Conservation (phyloP, 352 stramenopile species). For the Pythium aristosporum region DNA sequence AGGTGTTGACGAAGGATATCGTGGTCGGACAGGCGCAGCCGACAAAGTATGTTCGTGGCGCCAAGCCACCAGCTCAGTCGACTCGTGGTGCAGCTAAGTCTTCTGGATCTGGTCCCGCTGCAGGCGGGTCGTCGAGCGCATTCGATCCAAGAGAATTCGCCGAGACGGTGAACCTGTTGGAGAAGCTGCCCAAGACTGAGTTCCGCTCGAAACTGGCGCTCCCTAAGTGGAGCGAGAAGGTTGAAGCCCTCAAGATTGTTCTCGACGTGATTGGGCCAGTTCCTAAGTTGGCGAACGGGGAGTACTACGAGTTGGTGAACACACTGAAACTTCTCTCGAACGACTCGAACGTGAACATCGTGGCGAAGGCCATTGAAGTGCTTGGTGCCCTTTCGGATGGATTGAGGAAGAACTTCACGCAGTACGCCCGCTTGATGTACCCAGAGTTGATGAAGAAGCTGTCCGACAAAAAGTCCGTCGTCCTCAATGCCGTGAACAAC, state of each 20-base stretch:
- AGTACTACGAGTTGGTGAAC: slow-evolving; percentile 86
- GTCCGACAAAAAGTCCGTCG: slow-evolving; percentile 86
- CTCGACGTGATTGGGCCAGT: slow-evolving; percentile 77
- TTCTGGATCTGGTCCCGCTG: slow-evolving; percentile 8
- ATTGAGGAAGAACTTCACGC: slow-evolving; percentile 78
- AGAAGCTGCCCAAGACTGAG: slow-evolving; percentile 75
- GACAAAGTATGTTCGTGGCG: slow-evolving; percentile 69
- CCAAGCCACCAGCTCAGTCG: slow-evolving; percentile 32
- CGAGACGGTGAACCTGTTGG: slow-evolving; percentile 81
- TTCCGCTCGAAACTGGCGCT: slow-evolving; percentile 74
- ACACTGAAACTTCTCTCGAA: slow-evolving; percentile 78
- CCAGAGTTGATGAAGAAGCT: slow-evolving; percentile 79
- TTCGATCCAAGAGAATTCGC: slow-evolving; percentile 86
- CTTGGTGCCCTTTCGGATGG: slow-evolving; percentile 75
- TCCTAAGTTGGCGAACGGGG: slow-evolving; percentile 82
- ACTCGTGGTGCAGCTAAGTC: slow-evolving; percentile 15
- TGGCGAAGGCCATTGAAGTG: slow-evolving; percentile 84
- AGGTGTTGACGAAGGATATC: slow-evolving; percentile 74
- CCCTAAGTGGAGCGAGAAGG: slow-evolving; percentile 87
- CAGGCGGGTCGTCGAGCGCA: slow-evolving; percentile 18
- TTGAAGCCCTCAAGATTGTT: slow-evolving; percentile 85
- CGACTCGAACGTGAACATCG: slow-evolving; percentile 88
- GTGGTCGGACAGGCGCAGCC: slow-evolving; percentile 57
- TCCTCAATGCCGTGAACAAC: slow-evolving; percentile 83
- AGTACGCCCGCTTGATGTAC: slow-evolving; percentile 75